Conservation (phyloP, 768 basidiomycete genomes). For the Chalciporus sphaerocephalus region DNA sequence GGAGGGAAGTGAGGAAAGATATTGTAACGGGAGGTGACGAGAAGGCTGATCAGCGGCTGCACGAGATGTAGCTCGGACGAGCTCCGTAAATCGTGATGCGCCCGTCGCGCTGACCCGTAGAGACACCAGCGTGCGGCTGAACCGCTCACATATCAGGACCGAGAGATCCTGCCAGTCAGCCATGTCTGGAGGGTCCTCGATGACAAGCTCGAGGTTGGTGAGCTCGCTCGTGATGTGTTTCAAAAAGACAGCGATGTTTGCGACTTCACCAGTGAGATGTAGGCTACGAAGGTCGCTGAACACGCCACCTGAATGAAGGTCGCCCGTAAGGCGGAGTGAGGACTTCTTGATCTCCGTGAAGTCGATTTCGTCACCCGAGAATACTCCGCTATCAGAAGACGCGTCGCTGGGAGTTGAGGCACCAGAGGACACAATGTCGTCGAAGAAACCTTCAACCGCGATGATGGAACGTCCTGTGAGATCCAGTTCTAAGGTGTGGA, state of each 20-base stretch:
- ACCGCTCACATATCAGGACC: constrained; percentile 56
- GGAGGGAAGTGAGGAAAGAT: constrained; percentile 48
- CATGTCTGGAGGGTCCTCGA: constrained; percentile 74
- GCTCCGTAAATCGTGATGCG: constrained; percentile 73
- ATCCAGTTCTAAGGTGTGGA: constrained; percentile 66
- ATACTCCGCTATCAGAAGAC: constrained; percentile 72
- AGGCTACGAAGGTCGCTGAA: constrained; percentile 58
- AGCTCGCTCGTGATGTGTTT: constrained; percentile 64
- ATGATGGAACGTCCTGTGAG: constrained; percentile 62
- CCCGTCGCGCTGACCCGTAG: constrained; percentile 62
- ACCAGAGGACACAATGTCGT: constrained; percentile 65
- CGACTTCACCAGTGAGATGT: constrained; percentile 65
- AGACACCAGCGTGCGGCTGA: constrained; percentile 54
- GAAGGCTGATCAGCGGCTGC: constrained; percentile 52
- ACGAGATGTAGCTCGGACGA: constrained; percentile 70
- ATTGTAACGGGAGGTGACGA: constrained; percentile 57
- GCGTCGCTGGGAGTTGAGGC: constrained; percentile 65
- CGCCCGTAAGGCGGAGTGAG: constrained; percentile 57
- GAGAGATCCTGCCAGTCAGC: constrained; percentile 75
- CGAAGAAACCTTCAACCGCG: constrained; percentile 79
- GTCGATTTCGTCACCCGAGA: constrained; percentile 73
- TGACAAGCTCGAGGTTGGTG: constrained; percentile 65
- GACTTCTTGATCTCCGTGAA: constrained; percentile 74
- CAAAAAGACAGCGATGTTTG: constrained; percentile 68
- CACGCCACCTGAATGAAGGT: constrained; percentile 50